Base-by-base conservation (phyloP, 805 yeast species). In the Suhomyces canberraensis region DNA sequence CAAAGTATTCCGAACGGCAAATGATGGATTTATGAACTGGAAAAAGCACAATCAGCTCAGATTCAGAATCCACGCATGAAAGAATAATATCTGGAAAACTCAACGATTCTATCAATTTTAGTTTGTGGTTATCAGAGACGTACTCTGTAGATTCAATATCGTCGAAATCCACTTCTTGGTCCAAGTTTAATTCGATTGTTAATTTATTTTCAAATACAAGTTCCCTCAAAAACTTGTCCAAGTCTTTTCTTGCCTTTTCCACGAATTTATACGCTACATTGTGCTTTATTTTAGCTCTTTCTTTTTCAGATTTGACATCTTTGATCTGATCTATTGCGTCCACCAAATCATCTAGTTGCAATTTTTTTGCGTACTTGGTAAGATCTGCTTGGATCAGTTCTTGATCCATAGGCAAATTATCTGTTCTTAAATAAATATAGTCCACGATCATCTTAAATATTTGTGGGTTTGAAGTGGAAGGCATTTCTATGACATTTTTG, bases 21-120 rank as follows among this genome's bases (percentile, higher is more conserved):
- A 85, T 52, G 33, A 84, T 71, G 0, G 84, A 70, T 28, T 79
- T 65, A 54, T 85, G 85, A 4, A 71, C 78, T 1, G 91, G 90
- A 49, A 77, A 84, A 40, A 66, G 69, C 0, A 55, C 49, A 32
- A 52, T 45, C 1, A 59, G 37, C 9, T 53, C 66, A 4, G 51
- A 26, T 4, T 48, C 53, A 0, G 45, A 36, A 16, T 62, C 63
- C 4, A 57, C 50, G 8, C 69, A 66, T 1, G 67, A 48, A 1
- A 79, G 32, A 1, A 76, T 61, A 0, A 75, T 48, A 56, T 81
- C 87, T 0, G 84, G 76, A 6, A 27, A 47, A 17, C 54, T 39
- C 2, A 56, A 46, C 8, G 49, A 37, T 4, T 48, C 34, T 44
- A 61, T 40, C 9, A 69, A 39, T 6, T 45, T 31, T 4, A 34